A percentile compares a stretch with the other conserved stretches of the same genome.
phyloP scores from a whole-genome alignment of 148 eudicot species.

The Limonium bicolor region DNA sequence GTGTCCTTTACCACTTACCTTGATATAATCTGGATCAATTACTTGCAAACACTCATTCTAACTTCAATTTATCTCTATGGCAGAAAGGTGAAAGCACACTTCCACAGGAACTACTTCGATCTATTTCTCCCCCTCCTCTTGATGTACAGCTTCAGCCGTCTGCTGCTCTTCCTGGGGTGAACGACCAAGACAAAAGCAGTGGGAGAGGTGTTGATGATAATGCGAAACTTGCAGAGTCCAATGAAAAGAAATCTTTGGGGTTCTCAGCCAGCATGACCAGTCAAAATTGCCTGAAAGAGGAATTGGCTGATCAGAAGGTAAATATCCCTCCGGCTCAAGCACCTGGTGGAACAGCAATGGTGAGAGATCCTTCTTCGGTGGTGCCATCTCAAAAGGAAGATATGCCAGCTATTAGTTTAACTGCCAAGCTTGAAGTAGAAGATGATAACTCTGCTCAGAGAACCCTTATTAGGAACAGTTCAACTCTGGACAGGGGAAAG shows the following conservation, averaged over 20 bases:
- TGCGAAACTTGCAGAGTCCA: slow-evolving; percentile 28
- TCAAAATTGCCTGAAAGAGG: slow-evolving; percentile 28
- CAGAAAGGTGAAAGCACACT: slow-evolving; percentile 91
- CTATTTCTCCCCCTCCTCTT: slow-evolving; percentile 76
- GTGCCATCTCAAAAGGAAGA: slow-evolving; percentile 47
- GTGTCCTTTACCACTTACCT: no score
- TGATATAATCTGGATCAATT: no score
- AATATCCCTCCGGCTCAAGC: slow-evolving; percentile 15
- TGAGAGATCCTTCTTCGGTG: slow-evolving; percentile 33
- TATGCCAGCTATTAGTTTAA: slow-evolving; percentile 18
- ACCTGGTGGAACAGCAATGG: slow-evolving; percentile 19
- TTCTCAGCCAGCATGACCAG: slow-evolving; percentile 22
- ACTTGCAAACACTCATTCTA: no score
- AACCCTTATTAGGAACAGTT: slow-evolving; percentile 29
- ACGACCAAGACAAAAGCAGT: slow-evolving; percentile 34
- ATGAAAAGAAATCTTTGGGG: slow-evolving; percentile 36
- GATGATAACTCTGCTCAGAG: slow-evolving; percentile 32
- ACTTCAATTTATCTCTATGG: slow-evolving; percentile 8
- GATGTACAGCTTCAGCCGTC: slow-evolving; percentile 52
- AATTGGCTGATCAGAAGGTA: slow-evolving; percentile 40
- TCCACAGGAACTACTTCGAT: slow-evolving; percentile 77
- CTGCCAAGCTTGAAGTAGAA: slow-evolving; percentile 52
- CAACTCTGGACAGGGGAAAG: slow-evolving; percentile 50
- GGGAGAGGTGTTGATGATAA: slow-evolving; percentile 33
- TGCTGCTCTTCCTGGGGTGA: slow-evolving; percentile 26